Base-by-base conservation (phyloP, 805 yeast genomes). In the Candida awuae region DNA sequence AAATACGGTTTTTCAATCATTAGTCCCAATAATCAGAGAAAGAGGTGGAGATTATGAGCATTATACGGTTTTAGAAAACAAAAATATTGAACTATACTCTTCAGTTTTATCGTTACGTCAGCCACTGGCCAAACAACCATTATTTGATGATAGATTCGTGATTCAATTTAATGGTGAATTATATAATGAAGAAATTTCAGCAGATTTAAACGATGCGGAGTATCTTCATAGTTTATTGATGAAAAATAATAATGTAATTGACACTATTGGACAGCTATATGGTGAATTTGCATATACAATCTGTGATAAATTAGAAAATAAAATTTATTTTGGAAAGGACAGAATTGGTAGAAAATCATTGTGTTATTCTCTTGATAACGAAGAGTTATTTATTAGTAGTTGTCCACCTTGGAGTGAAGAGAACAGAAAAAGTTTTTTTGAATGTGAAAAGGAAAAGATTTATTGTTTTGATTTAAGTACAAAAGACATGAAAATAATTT, bases 141-240 rank as follows among this genome's bases (percentile, higher is more conserved):
- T 77, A 3, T 47, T 42, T 2, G 55, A 50, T 3, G 46, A 61
- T 33, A 47, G 64, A 49, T 67, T 53, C 35, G 51, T 71, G 0
- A 53, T 94, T 8, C 95, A 86, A 53, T 90, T 82, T 61, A 92
- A 94, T 56, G 99, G 98, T 0, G 97, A 92, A 51, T 59, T 92
- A 9, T 92, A 92, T 57, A 80, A 80, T 46, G 48, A 56, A 1
- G 80, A 70, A 27, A 70, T 81, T 23, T 45, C 49, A 0, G 59
- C 41, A 4, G 40, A 41, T 6, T 38, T 65, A 1, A 84, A 84
- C 54, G 97, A 88, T 57, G 77, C 94, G 0, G 64, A 56, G 3
- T 81, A 57, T 46, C 59, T 85, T 6, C 61, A 65, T 34, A 36
- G 47, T 10, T 50, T 51, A 22, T 27, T 41, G 7, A 53, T 83